A percentile compares a stretch with the other conserved stretches of the same genome.
Conservation (phyloP, 2,329 filamentous ascomycete species). For the Ophiosphaerella narmari region DNA sequence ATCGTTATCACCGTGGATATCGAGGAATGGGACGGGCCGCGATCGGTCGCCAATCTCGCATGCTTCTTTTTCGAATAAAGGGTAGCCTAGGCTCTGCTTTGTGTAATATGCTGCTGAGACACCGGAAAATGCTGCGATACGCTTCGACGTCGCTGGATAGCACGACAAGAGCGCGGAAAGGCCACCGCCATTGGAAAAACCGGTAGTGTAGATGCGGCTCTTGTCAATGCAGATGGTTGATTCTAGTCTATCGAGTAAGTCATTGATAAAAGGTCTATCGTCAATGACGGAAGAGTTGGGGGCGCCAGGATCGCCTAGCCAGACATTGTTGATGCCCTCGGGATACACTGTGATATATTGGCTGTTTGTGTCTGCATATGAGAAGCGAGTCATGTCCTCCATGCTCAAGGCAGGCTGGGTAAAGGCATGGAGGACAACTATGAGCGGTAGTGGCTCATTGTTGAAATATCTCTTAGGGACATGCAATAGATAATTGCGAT, state of each 20-base stretch:
- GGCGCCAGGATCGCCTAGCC: slow-evolving; percentile 50
- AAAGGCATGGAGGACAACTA: slow-evolving; percentile 27
- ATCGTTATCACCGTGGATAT: slow-evolving; percentile 28
- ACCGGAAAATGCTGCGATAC: slow-evolving; percentile 55
- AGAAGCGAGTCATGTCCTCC: slow-evolving; percentile 25
- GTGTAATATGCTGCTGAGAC: slow-evolving; percentile 53
- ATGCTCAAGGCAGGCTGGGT: slow-evolving; percentile 23
- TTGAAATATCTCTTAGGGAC: slow-evolving; percentile 23
- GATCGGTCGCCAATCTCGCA: slow-evolving; percentile 3
- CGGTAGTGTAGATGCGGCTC: slow-evolving; percentile 50
- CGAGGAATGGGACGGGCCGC: slow-evolving; percentile 18
- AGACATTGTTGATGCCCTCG: slow-evolving; percentile 30
- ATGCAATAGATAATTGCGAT: slow-evolving; percentile 22
- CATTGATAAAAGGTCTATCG: slow-evolving; percentile 51
- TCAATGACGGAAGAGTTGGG: slow-evolving; percentile 40
- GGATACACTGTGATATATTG: slow-evolving; percentile 27
- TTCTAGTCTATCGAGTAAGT: slow-evolving; percentile 47
- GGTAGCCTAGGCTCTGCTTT: slow-evolving; percentile 15
- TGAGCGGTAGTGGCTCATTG: slow-evolving; percentile 15
- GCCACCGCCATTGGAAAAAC: slow-evolving; percentile 60
- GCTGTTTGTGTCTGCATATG: slow-evolving; percentile 21
- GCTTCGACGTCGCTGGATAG: slow-evolving; percentile 41
- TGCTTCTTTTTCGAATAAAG: slow-evolving; percentile 22
- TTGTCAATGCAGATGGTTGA: slow-evolving; percentile 51
- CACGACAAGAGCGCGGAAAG: slow-evolving; percentile 55